These are phyloP conservation scores for Plasmodium reichenowi DNA, from an alignment of 169 alveolate species.

Conservation along the genomic window DNA sequence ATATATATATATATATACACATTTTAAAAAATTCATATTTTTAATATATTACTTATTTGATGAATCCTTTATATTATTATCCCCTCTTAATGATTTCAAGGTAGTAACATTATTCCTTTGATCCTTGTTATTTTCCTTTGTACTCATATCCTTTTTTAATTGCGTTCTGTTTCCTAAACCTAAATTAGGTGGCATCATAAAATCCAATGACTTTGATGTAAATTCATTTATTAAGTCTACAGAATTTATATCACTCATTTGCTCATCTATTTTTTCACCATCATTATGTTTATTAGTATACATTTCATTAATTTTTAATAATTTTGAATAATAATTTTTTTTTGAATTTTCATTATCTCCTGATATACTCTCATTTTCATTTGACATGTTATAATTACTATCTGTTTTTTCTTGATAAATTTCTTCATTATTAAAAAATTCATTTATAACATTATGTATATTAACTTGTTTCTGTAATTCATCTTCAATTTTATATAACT, in stretches of 20 bases:
- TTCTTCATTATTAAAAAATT: conserved; percentile 32
- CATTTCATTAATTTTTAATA: conserved; percentile 9
- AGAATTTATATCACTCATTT: not conserved
- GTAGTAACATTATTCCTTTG: conserved; percentile 13
- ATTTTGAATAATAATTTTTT: conserved; percentile 12
- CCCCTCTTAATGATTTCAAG: conserved; percentile 23
- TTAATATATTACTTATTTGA: conserved; percentile 28
- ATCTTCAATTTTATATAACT: not conserved
- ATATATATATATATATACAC: conserved; percentile 1
- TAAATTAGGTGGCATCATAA: conserved; percentile 69
- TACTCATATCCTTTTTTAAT: conserved; percentile 12
- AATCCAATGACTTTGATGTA: conserved; percentile 10
- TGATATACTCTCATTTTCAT: not conserved
- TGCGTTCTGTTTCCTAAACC: conserved; percentile 22
- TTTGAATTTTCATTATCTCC: conserved; percentile 22
- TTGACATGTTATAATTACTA: not conserved
- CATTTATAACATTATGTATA: conserved; percentile 29
- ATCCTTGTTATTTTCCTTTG: conserved; percentile 4
- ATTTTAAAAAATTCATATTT: not conserved
- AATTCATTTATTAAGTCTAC: conserved; percentile 5
- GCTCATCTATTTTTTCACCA: not conserved
- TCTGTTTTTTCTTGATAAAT: not conserved
- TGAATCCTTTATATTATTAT: conserved; percentile 29
- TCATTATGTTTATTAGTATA: not conserved
- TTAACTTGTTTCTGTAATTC: not conserved